Percentiles rank a stretch among this genome's conserved stretches.
Evolutionary conservation across 164 flowering plant genomes (phyloP).

Genomic region (Stephania japonica): DNA sequence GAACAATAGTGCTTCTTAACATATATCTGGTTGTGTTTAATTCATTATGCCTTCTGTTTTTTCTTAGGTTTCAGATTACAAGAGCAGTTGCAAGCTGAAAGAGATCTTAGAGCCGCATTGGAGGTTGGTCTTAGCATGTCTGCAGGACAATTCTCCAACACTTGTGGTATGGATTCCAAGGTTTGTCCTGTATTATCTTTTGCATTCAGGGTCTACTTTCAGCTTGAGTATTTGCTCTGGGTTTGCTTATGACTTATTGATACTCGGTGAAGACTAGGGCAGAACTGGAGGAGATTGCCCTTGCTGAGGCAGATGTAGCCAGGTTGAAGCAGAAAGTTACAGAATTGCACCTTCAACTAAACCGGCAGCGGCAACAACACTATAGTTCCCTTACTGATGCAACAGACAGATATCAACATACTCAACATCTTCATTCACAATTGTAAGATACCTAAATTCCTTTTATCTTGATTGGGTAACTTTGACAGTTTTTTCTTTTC

Average conservation of each 20-base stretch:
- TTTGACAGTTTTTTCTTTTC: not conserved
- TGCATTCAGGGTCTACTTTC: not conserved
- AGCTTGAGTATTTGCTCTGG: not conserved
- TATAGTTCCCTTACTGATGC: slow-evolving; percentile 78
- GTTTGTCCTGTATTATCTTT: slow-evolving; percentile 31
- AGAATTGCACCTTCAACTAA: slow-evolving; percentile 93
- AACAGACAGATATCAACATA: slow-evolving; percentile 57
- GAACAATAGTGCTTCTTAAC: no score
- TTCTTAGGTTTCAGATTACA: slow-evolving; percentile 84
- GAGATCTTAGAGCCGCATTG: slow-evolving; percentile 92
- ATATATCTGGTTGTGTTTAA: not conserved
- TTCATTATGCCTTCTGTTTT: slow-evolving; percentile 3
- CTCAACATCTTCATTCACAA: slow-evolving; percentile 58
- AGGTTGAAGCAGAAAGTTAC: slow-evolving; percentile 97
- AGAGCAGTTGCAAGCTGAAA: slow-evolving; percentile 98
- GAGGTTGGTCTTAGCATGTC: slow-evolving; percentile 99
- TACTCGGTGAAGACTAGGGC: slow-evolving; percentile 74
- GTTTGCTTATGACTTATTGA: slow-evolving; percentile 15
- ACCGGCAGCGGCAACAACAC: slow-evolving; percentile 91
- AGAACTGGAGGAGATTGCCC: slow-evolving; percentile 98
- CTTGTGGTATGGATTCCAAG: slow-evolving; percentile 93
- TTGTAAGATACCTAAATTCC: slow-evolving; percentile 43
- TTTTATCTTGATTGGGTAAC: not conserved
- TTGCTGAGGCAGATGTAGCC: slow-evolving; percentile 98
- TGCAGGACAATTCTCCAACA: slow-evolving; percentile 64